Evolutionary conservation across 345 rosid genomes (phyloP).

Genomic region (Citrus maxima): DNA sequence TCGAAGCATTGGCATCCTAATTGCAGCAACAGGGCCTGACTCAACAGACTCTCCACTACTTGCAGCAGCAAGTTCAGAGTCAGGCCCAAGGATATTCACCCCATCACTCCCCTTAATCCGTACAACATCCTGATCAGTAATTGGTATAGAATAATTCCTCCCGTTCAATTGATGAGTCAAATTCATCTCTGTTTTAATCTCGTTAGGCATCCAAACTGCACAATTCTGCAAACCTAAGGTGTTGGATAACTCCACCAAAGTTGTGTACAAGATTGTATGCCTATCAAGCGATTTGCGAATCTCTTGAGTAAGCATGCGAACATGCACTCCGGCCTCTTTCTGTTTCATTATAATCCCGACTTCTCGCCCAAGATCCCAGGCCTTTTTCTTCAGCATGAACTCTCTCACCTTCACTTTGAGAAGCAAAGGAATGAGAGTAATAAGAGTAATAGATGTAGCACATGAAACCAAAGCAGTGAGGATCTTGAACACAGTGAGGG

Average conservation of each 20-base stretch:
- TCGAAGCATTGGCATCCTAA: slow-evolving; percentile 94
- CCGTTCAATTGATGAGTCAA: slow-evolving; percentile 66
- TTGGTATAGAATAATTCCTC: slow-evolving; percentile 52
- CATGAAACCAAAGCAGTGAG: slow-evolving; percentile 94
- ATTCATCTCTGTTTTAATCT: slow-evolving; percentile 54
- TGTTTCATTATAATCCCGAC: slow-evolving; percentile 87
- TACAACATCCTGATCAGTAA: slow-evolving; percentile 64
- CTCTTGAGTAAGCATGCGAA: slow-evolving; percentile 95
- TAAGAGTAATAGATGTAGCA: slow-evolving; percentile 88
- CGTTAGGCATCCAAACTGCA: slow-evolving; percentile 95
- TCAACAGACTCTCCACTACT: slow-evolving; percentile 54
- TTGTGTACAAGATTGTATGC: slow-evolving; percentile 77
- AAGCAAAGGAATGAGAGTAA: slow-evolving; percentile 87
- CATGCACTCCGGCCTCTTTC: slow-evolving; percentile 78
- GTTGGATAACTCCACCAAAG: slow-evolving; percentile 89
- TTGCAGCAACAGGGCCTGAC: slow-evolving; percentile 79
- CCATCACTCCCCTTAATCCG: slow-evolving; percentile 54
- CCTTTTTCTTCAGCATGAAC: slow-evolving; percentile 85
- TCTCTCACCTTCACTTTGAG: slow-evolving; percentile 93
- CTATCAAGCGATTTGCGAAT: slow-evolving; percentile 88
- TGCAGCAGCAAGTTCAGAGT: slow-evolving; percentile 61
- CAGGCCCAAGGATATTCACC: slow-evolving; percentile 54
- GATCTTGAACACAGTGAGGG: slow-evolving; percentile 91
- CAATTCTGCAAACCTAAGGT: slow-evolving; percentile 83
- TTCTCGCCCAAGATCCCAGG: slow-evolving; percentile 87